These are phyloP conservation scores for Hypomyces rosellus DNA, from an alignment of 2,329 filamentous ascomycete species.

Conservation along the genomic window DNA sequence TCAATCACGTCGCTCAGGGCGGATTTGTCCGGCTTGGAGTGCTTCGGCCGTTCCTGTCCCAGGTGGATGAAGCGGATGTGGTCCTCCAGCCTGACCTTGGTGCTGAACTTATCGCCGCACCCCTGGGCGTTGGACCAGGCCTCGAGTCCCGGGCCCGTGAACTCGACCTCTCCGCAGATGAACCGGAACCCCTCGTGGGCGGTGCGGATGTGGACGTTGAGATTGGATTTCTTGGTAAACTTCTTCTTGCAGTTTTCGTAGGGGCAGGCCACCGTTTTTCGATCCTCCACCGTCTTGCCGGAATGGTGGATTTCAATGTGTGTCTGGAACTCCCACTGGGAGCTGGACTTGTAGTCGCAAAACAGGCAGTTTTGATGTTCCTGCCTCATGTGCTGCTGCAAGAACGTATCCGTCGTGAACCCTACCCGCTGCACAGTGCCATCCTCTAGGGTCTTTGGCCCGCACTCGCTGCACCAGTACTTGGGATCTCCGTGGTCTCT, in stretches of 20 bases:
- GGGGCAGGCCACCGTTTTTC: slow-evolving; percentile 61
- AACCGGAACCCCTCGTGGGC: slow-evolving; percentile 73
- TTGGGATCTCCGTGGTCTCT: slow-evolving; percentile 62
- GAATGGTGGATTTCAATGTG: slow-evolving; percentile 77
- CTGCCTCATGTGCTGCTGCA: slow-evolving; percentile 67
- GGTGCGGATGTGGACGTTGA: slow-evolving; percentile 70
- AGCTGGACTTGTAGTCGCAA: slow-evolving; percentile 63
- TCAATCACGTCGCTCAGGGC: slow-evolving; percentile 31
- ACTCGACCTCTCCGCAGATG: slow-evolving; percentile 66
- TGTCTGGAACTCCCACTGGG: slow-evolving; percentile 60
- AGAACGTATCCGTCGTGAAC: slow-evolving; percentile 65
- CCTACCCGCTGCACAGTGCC: slow-evolving; percentile 40
- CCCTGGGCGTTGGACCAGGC: slow-evolving; percentile 61
- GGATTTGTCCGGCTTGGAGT: slow-evolving; percentile 16
- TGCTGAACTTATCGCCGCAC: slow-evolving; percentile 69
- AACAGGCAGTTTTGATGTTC: slow-evolving; percentile 71
- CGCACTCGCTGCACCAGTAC: slow-evolving; percentile 74
- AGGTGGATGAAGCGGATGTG: slow-evolving; percentile 81
- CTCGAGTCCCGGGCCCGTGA: slow-evolving; percentile 50
- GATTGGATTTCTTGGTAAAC: slow-evolving; percentile 79
- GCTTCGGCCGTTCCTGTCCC: slow-evolving; percentile 42
- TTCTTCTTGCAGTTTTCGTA: slow-evolving; percentile 63
- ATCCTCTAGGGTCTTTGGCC: slow-evolving; percentile 31
- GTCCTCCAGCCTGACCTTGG: slow-evolving; percentile 73
- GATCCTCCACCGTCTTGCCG: slow-evolving; percentile 52